These are phyloP conservation scores for Penicillium parvum DNA, from an alignment of 495 filamentous ascomycete genomes.

Conservation along the genomic window DNA sequence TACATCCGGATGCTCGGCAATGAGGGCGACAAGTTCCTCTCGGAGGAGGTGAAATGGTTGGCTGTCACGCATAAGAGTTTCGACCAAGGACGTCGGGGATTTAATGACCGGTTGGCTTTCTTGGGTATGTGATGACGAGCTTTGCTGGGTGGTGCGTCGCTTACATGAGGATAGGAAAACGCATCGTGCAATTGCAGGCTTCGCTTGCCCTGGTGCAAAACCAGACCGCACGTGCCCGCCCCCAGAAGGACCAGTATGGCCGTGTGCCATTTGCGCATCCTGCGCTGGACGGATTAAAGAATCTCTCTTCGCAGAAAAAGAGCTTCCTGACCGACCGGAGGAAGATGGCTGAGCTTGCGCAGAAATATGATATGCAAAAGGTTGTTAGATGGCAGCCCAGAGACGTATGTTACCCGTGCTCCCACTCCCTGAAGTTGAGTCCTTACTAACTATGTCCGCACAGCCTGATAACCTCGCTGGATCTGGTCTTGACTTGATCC, in stretches of 20 bases:
- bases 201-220: constrained; percentile 65
- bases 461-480: constrained; percentile 65
- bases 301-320: constrained; percentile 54
- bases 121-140: constrained; percentile 59
- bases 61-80: constrained; percentile 98
- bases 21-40: constrained; percentile 65
- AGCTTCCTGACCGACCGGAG: constrained; percentile 51
- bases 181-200: constrained; percentile 73
- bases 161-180: constrained; percentile 55
- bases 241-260: constrained; percentile 33
- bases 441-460: constrained; percentile 4
- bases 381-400: constrained; percentile 87
- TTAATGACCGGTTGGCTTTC: constrained; percentile 89
- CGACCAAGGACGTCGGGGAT: constrained; percentile 88
- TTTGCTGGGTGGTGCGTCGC: neutral
- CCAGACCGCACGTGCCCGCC: constrained; percentile 14
- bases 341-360: constrained; percentile 61
- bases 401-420: constrained; percentile 45
- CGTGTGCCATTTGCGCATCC: constrained; percentile 69
- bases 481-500: constrained; percentile 69
- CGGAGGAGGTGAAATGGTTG: constrained; percentile 93
- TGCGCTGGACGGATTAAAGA: constrained; percentile 66
- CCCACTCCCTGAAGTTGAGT: neutral
- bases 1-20: constrained; percentile 68
- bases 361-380: constrained; percentile 60